Percentiles rank a stretch among this genome's conserved stretches.
Evolutionary conservation across 129 eudicot genomes (phyloP).

Genomic region (Saposhnikovia divaricata): DNA sequence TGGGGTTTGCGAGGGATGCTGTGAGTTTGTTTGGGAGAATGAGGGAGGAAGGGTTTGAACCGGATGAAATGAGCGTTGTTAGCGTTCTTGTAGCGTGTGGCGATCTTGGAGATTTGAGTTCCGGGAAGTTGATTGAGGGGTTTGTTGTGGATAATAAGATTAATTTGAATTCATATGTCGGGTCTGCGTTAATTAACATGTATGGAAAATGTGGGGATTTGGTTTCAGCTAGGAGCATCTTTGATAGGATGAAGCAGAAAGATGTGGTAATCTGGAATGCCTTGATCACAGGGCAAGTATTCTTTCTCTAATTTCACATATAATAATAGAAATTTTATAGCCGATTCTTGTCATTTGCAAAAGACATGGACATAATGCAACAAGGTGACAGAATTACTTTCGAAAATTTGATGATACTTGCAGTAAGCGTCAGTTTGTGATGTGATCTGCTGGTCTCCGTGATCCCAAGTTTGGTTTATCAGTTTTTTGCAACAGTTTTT

Average conservation of each 20-base stretch:
- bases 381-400: neutral
- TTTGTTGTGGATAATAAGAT: constrained; percentile 38
- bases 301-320: neutral
- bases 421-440: neutral
- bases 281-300: constrained; percentile 65
- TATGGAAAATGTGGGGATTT: constrained; percentile 79
- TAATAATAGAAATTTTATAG: neutral
- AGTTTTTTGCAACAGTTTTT: neutral
- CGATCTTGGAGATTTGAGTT: constrained; percentile 59
- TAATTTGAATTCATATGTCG: constrained; percentile 43
- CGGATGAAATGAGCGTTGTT: constrained; percentile 60
- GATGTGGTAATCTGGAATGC: constrained; percentile 73
- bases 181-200: constrained; percentile 73
- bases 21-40: constrained; percentile 52
- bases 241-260: constrained; percentile 41
- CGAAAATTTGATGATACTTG: neutral
- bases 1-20: constrained; percentile 51
- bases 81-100: constrained; percentile 78
- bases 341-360: neutral
- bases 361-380: neutral
- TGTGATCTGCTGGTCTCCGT: neutral
- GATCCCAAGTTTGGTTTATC: neutral
- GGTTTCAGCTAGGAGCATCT: constrained; percentile 49
- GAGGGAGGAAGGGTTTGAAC: constrained; percentile 56
- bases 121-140: constrained; percentile 52